Conservation (phyloP, 2,329 filamentous ascomycete species). For the Calonectria honghensis region DNA sequence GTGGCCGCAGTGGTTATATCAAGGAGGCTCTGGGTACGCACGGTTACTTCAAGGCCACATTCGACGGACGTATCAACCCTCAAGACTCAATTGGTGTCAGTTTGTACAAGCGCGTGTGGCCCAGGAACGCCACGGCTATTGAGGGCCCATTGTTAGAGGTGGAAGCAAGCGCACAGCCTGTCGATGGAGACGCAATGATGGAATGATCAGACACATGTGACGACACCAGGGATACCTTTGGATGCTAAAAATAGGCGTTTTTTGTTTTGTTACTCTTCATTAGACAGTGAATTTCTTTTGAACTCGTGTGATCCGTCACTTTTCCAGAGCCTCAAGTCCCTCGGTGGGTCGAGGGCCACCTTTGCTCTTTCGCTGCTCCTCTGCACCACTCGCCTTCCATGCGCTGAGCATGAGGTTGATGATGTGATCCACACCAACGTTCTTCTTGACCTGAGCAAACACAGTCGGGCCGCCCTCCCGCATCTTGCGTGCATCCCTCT, state of each 20-base stretch:
- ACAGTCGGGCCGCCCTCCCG: conserved; percentile 95
- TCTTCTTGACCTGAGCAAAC: conserved; percentile 97
- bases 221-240: conserved; percentile 55
- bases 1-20: conserved; percentile 91
- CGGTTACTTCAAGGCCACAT: conserved; percentile 99
- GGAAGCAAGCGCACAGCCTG: conserved; percentile 46
- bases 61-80: conserved; percentile 96
- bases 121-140: conserved; percentile 77
- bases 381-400: conserved; percentile 93
- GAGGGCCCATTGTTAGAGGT: conserved; percentile 65
- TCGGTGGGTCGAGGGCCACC: conserved; percentile 76
- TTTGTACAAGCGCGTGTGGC: conserved; percentile 90
- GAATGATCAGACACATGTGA: conserved; percentile 56
- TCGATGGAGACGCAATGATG: conserved; percentile 61
- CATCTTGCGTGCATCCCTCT: conserved; percentile 94
- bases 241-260: conserved; percentile 55
- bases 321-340: conserved; percentile 69
- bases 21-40: conserved; percentile 97
- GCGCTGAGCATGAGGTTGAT: conserved; percentile 91
- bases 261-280: conserved; percentile 38
- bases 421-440: conserved; percentile 89
- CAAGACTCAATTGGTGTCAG: conserved; percentile 95
- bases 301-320: conserved; percentile 20
- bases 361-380: conserved; percentile 71
- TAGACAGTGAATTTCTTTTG: conserved; percentile 7